These are phyloP conservation scores for Epichloe hybrida DNA, from an alignment of 2,329 filamentous ascomycete genomes.

Conservation along the genomic window DNA sequence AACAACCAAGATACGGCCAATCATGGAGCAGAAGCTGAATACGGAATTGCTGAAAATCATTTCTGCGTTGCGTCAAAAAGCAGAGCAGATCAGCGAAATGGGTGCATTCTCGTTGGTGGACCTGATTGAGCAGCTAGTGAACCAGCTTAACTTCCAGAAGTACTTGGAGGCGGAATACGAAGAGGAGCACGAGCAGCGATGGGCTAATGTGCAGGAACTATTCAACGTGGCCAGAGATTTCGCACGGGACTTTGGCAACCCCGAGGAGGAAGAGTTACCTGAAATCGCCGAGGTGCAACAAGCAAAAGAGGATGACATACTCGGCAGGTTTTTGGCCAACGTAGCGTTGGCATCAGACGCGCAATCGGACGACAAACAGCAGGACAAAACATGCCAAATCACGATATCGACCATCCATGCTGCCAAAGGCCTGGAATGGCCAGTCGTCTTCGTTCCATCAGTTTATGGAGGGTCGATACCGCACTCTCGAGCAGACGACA, in stretches of 20 bases:
- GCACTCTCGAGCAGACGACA: constrained; percentile 73
- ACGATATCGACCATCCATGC: constrained; percentile 95
- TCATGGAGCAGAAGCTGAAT: constrained; percentile 39
- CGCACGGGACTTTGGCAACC: constrained; percentile 26
- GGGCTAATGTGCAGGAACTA: constrained; percentile 87
- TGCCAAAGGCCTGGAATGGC: constrained; percentile 94
- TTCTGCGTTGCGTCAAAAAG: constrained; percentile 17
- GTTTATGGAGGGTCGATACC: constrained; percentile 86
- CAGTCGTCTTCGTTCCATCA: constrained; percentile 82
- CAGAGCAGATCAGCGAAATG: constrained; percentile 14
- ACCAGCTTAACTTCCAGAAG: constrained; percentile 58
- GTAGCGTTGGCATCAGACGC: constrained; percentile 74
- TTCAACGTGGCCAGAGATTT: constrained; percentile 66
- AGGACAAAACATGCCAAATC: constrained; percentile 47
- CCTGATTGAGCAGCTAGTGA: constrained; percentile 39
- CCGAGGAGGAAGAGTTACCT: constrained; percentile 44
- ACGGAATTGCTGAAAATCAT: constrained; percentile 35
- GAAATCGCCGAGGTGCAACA: constrained; percentile 61
- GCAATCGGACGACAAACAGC: constrained; percentile 46
- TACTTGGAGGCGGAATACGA: constrained; percentile 58
- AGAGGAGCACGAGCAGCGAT: constrained; percentile 64
- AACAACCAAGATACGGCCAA: constrained; percentile 34
- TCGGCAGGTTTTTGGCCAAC: constrained; percentile 78
- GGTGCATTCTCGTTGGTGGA: constrained; percentile 27
- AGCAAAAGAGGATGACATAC: constrained; percentile 43